Percentiles rank a stretch among this genome's conserved stretches.
phyloP scores from a whole-genome alignment of 2,329 filamentous ascomycete genomes.

The Purpureocillium takamizusanense region DNA sequence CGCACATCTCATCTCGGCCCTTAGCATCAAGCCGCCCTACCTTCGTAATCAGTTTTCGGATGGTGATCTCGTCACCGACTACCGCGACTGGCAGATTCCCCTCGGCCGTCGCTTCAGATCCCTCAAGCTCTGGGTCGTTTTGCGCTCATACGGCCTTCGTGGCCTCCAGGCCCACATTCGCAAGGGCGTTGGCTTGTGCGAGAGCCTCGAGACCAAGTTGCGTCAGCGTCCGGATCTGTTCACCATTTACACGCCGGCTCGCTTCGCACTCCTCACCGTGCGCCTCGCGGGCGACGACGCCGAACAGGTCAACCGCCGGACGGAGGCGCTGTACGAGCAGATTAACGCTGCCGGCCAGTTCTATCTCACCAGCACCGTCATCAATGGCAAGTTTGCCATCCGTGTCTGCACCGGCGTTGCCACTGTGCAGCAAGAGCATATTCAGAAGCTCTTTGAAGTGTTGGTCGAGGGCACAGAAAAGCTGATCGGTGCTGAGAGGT shows the following conservation, averaged over 20 bases:
- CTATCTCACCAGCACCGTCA: constrained; percentile 70
- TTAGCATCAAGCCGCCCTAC: constrained; percentile 73
- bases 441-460: constrained; percentile 65
- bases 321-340: constrained; percentile 65
- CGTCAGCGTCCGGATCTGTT: constrained; percentile 59
- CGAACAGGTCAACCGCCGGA: constrained; percentile 55
- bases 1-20: constrained; percentile 65
- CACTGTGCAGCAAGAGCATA: constrained; percentile 59
- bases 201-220: constrained; percentile 58
- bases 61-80: constrained; percentile 80
- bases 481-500: too few relatives aligned
- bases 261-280: constrained; percentile 74
- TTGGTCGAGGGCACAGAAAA: constrained; percentile 57
- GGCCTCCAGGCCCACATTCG: constrained; percentile 69
- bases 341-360: constrained; percentile 69
- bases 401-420: constrained; percentile 69
- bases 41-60: constrained; percentile 74
- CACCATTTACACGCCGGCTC: constrained; percentile 61
- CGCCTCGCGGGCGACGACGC: constrained; percentile 38
- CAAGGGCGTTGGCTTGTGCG: constrained; percentile 58
- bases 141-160: constrained; percentile 70
- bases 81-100: constrained; percentile 95
- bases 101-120: constrained; percentile 81
- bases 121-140: constrained; percentile 91
- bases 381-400: constrained; percentile 69